phyloP scores from a whole-genome alignment of 768 basidiomycete species.

The Lenzites betulinus region DNA sequence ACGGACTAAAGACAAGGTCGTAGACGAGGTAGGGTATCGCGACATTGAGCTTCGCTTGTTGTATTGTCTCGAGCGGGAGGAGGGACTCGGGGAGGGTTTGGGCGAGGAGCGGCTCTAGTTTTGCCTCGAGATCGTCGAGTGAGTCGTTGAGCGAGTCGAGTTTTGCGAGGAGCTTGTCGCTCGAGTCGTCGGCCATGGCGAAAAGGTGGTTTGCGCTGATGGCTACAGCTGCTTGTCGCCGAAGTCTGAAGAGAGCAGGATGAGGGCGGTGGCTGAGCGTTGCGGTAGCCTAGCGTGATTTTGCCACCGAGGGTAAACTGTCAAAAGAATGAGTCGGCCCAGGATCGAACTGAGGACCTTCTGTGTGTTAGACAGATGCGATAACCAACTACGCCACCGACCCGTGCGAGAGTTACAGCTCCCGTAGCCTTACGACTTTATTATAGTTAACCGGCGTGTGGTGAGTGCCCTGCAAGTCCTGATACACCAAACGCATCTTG shows the following conservation, averaged over 20 bases:
- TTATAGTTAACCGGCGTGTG: no score
- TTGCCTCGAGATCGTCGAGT: conserved; percentile 68
- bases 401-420: conserved; percentile 28
- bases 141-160: conserved; percentile 54
- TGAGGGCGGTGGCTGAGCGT: no score
- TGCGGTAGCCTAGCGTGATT: no score
- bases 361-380: conserved; percentile 84
- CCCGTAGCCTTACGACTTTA: no score
- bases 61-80: conserved; percentile 64
- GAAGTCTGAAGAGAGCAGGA: no score
- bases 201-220: neutral
- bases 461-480: no score
- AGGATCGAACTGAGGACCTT: conserved; percentile 74
- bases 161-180: conserved; percentile 37
- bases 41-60: conserved; percentile 82
- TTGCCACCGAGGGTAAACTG: no score
- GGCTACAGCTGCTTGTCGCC: no score
- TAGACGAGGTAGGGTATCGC: conserved; percentile 81
- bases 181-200: conserved; percentile 40
- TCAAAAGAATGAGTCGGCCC: conserved; percentile 44
- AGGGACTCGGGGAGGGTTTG: conserved; percentile 69
- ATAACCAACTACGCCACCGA: conserved; percentile 84
- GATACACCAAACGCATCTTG: conserved; percentile 12
- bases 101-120: conserved; percentile 66
- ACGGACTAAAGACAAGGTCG: conserved; percentile 82